Evolutionary conservation across 305 asterid genomes (phyloP).

Genomic region (Andrographis paniculata): DNA sequence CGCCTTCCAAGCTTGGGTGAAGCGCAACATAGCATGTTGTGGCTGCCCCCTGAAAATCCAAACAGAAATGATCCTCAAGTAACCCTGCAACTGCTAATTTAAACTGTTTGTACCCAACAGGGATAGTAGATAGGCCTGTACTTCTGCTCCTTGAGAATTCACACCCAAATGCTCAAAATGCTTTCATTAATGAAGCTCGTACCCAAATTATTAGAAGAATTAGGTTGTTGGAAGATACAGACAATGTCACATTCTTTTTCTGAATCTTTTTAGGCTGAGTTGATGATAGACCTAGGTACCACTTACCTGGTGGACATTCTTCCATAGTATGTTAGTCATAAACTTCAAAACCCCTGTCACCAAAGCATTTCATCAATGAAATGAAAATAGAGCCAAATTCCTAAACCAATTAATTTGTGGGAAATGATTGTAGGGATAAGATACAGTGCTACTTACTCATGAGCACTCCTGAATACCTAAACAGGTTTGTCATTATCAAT

Average conservation of each 20-base stretch:
- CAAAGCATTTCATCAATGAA: slow-evolving; percentile 9
- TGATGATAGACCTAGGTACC: neutral
- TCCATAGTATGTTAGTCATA: slow-evolving; percentile 60
- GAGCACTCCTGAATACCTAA: slow-evolving; percentile 38
- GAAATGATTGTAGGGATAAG: too few relatives aligned
- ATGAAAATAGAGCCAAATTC: neutral
- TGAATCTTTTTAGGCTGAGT: too few relatives aligned
- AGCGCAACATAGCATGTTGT: slow-evolving; percentile 85
- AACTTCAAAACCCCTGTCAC: slow-evolving; percentile 44
- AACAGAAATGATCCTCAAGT: neutral
- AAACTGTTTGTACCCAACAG: too few relatives aligned
- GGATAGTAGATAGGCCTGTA: neutral
- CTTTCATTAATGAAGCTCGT: too few relatives aligned
- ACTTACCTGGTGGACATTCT: slow-evolving; percentile 72
- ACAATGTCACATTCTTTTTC: too few relatives aligned
- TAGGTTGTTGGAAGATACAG: too few relatives aligned
- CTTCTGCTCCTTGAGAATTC: too few relatives aligned
- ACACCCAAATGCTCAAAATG: too few relatives aligned
- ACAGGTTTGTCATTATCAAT: slow-evolving; percentile 70
- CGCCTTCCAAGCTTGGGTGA: slow-evolving; percentile 60
- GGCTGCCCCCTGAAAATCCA: slow-evolving; percentile 66
- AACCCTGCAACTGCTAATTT: too few relatives aligned
- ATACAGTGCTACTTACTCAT: slow-evolving; percentile 33
- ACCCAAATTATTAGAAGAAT: too few relatives aligned
- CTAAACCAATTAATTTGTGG: neutral